phyloP scores from a whole-genome alignment of 805 yeast species.

The Nadsonia fulvescens region DNA sequence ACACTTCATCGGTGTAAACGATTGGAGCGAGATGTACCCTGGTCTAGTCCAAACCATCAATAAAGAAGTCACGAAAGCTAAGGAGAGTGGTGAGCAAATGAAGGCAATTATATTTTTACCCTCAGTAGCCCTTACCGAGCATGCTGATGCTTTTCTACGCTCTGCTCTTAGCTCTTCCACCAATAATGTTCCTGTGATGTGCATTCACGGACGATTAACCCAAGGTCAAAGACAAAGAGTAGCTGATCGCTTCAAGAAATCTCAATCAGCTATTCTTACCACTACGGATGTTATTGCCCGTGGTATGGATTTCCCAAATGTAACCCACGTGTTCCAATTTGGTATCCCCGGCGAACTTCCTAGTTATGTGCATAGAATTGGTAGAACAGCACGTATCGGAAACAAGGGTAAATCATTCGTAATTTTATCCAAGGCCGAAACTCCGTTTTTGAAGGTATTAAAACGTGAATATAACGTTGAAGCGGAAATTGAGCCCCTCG shows the following conservation, averaged over 20 bases:
- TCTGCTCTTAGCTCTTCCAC: slow-evolving; percentile 3
- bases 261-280: slow-evolving; percentile 39
- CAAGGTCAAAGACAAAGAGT: slow-evolving; percentile 50
- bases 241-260: slow-evolving; percentile 33
- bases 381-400: slow-evolving; percentile 93
- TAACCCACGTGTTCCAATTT: slow-evolving; percentile 68
- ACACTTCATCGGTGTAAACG: slow-evolving; percentile 34
- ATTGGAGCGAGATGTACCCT: slow-evolving; percentile 38
- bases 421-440: too few relatives aligned
- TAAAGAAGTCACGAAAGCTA: slow-evolving; percentile 19
- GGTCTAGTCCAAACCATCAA: slow-evolving; percentile 34
- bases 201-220: slow-evolving; percentile 55
- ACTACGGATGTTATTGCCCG: slow-evolving; percentile 91
- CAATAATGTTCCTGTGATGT: slow-evolving; percentile 7
- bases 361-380: slow-evolving; percentile 84
- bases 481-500: too few relatives aligned
- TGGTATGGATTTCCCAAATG: slow-evolving; percentile 88
- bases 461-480: too few relatives aligned
- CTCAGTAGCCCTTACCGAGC: slow-evolving; percentile 51
- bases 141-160: slow-evolving; percentile 27
- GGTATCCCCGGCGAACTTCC: slow-evolving; percentile 58
- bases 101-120: slow-evolving; percentile 76
- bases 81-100: slow-evolving; percentile 22
- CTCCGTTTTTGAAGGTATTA: too few relatives aligned
- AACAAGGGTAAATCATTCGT: slow-evolving; percentile 52